These are phyloP conservation scores for Trichothecium roseum DNA, from an alignment of 2,329 filamentous ascomycete genomes.

Conservation along the genomic window DNA sequence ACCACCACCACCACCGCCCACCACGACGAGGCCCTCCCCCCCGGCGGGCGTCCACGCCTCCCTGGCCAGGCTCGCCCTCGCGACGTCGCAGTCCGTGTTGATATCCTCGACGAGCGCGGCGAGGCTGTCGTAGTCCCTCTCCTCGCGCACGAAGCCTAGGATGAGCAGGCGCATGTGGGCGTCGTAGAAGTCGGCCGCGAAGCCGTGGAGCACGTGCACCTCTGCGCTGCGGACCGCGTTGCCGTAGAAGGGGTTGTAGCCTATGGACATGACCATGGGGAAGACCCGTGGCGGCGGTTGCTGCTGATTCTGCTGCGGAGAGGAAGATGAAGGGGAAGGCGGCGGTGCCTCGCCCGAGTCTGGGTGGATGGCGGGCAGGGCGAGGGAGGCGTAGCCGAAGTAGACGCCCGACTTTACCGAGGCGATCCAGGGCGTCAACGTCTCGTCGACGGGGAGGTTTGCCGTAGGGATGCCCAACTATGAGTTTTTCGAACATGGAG, in stretches of 20 bases:
- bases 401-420: conserved; percentile 73
- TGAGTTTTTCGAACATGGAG: not conserved
- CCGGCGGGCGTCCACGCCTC: conserved; percentile 43
- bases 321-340: conserved; percentile 12
- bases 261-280: conserved; percentile 88
- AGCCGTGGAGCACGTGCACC: conserved; percentile 77
- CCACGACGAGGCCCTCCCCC: conserved; percentile 17
- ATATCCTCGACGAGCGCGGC: conserved; percentile 87
- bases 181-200: conserved; percentile 76
- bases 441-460: conserved; percentile 68
- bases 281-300: conserved; percentile 39
- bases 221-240: conserved; percentile 81
- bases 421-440: conserved; percentile 48
- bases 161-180: conserved; percentile 69
- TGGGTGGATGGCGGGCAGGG: conserved; percentile 52
- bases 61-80: conserved; percentile 59
- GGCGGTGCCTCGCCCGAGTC: conserved; percentile 29
- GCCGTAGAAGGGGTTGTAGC: conserved; percentile 96
- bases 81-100: conserved; percentile 76
- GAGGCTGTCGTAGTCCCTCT: conserved; percentile 76
- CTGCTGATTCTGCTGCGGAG: no score
- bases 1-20: conserved; percentile 7
- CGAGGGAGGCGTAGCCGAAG: conserved; percentile 80
- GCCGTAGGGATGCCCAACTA: conserved; percentile 94
- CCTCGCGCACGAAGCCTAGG: conserved; percentile 78